Conservation (phyloP, 345 rosid species). For the Eucalyptus lansdowneana region DNA sequence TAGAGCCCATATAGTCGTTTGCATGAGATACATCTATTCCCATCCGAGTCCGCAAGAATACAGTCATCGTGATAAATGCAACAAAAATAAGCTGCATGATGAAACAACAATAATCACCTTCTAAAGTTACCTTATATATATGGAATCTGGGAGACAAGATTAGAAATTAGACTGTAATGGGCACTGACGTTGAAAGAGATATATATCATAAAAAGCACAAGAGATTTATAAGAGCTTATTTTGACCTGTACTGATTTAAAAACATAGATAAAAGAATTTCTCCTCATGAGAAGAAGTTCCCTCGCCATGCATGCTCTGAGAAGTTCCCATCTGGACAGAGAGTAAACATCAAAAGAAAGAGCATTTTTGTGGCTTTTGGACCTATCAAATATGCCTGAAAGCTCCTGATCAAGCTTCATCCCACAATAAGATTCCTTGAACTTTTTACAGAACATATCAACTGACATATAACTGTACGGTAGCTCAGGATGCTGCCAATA, state of each 20-base stretch:
- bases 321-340: slow-evolving; percentile 37
- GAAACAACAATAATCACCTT: background rate
- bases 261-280: slow-evolving; percentile 37
- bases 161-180: too few species aligned
- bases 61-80: slow-evolving; percentile 46
- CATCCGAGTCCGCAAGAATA: slow-evolving; percentile 29
- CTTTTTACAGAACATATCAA: slow-evolving; percentile 17
- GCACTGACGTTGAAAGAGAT: background rate
- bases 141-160: background rate
- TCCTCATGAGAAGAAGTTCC: slow-evolving; percentile 51
- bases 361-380: slow-evolving; percentile 22
- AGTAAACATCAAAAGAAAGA: slow-evolving; percentile 21
- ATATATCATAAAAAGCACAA: background rate
- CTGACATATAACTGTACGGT: slow-evolving; percentile 23
- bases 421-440: slow-evolving; percentile 22
- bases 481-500: slow-evolving; percentile 29
- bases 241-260: slow-evolving; percentile 42
- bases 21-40: slow-evolving; percentile 29
- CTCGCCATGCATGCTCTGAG: slow-evolving; percentile 41
- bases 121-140: background rate
- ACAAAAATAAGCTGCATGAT: slow-evolving; percentile 31
- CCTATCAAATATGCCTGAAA: slow-evolving; percentile 21
- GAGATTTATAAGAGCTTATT: background rate
- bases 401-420: slow-evolving; percentile 10
- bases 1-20: slow-evolving; percentile 31